Percentiles rank a stretch among this genome's conserved stretches.
phyloP scores from a whole-genome alignment of 1,139 yeast genomes.

The Geotrichum histeridarum region DNA sequence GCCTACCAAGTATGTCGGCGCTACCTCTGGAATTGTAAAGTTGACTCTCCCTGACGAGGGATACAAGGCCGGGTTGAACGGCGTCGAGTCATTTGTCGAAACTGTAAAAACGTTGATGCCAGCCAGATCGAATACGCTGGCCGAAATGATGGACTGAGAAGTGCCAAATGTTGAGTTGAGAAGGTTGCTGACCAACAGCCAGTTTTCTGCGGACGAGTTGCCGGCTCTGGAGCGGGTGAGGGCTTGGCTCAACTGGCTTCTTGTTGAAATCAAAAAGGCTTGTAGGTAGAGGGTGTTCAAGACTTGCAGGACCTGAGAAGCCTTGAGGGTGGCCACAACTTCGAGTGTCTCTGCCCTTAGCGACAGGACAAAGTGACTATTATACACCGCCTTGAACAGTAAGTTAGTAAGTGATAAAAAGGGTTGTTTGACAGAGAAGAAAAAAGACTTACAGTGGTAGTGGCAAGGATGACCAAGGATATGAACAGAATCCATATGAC shows the following conservation, averaged over 20 bases:
- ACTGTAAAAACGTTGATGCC: slow-evolving; percentile 39
- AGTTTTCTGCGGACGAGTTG: slow-evolving; percentile 50
- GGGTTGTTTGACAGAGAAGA: too few relatives aligned
- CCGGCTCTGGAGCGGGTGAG: slow-evolving; percentile 67
- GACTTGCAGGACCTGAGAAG: slow-evolving; percentile 71
- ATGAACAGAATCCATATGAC: slow-evolving; percentile 72
- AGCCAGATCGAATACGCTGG: slow-evolving; percentile 59
- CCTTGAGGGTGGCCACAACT: slow-evolving; percentile 74
- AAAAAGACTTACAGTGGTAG: slow-evolving; percentile 51
- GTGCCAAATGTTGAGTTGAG: slow-evolving; percentile 46
- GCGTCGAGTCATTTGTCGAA: slow-evolving; percentile 27
- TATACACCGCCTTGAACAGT: slow-evolving; percentile 57
- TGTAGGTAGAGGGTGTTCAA: slow-evolving; percentile 63
- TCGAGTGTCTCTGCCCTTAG: slow-evolving; percentile 66
- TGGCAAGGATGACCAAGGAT: slow-evolving; percentile 69
- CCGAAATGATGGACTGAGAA: slow-evolving; percentile 50
- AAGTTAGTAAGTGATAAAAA: slow-evolving; percentile 8
- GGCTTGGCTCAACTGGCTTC: slow-evolving; percentile 57
- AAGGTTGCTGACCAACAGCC: slow-evolving; percentile 45
- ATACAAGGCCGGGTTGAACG: slow-evolving; percentile 10
- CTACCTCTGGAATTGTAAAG: slow-evolving; percentile 26
- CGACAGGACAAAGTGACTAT: slow-evolving; percentile 56
- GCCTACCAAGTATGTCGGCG: slow-evolving; percentile 26
- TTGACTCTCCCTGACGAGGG: not conserved
- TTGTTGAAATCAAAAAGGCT: slow-evolving; percentile 59